Conservation (phyloP, 176 grass and related monocot genomes). For the Dactylis glomerata region DNA sequence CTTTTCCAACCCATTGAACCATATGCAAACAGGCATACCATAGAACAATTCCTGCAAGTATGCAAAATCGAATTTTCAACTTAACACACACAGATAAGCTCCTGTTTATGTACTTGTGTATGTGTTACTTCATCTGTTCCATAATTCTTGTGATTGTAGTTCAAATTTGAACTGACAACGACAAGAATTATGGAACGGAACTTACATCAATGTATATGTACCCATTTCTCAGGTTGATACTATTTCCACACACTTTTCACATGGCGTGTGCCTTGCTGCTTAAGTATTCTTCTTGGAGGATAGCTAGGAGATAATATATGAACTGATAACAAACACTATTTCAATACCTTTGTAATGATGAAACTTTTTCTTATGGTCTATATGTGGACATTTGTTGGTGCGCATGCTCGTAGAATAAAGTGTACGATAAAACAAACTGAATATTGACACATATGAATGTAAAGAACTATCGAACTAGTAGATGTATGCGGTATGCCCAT, state of each 20-base stretch:
- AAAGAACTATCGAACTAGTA: not conserved
- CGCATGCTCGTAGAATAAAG: not conserved
- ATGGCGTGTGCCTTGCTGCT: constrained; percentile 13
- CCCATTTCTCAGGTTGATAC: not conserved
- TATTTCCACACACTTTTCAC: not conserved
- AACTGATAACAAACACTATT: not conserved
- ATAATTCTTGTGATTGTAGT: no score
- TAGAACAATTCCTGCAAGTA: not conserved
- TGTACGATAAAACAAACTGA: not conserved
- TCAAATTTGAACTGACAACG: no score
- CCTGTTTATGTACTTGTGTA: not conserved
- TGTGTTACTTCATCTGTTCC: not conserved
- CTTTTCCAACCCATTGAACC: not conserved
- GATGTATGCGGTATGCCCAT: no score
- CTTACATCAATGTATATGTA: not conserved
- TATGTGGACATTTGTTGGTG: not conserved
- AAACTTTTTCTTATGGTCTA: not conserved
- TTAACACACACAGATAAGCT: not conserved
- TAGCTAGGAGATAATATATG: not conserved
- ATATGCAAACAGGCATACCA: not conserved
- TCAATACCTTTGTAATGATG: not conserved
- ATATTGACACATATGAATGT: not conserved
- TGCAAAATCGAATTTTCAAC: not conserved
- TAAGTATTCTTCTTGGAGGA: not conserved
- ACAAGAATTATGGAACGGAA: no score